phyloP scores from a whole-genome alignment of 2,329 filamentous ascomycete genomes.

The Paecilomyces formosus region DNA sequence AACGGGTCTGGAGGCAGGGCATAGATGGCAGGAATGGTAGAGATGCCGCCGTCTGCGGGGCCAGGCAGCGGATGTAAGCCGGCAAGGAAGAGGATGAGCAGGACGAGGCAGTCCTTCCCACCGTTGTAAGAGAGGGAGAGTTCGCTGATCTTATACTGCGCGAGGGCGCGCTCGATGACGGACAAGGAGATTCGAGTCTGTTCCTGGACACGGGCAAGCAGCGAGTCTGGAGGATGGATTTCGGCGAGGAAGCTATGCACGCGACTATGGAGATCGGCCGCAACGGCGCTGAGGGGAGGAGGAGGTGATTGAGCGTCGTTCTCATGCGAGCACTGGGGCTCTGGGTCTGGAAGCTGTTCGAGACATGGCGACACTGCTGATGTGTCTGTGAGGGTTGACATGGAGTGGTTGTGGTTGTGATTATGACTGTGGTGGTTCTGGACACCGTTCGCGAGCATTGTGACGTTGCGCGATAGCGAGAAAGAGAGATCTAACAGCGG shows the following conservation, averaged over 20 bases:
- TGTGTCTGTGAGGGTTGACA: background rate
- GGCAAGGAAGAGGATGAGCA: slow-evolving; percentile 78
- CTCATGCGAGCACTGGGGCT: background rate
- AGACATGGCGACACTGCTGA: background rate
- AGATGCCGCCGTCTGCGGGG: slow-evolving; percentile 8
- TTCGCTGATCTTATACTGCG: slow-evolving; percentile 67
- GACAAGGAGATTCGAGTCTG: slow-evolving; percentile 66
- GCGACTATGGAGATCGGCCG: slow-evolving; percentile 55
- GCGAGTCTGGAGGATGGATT: slow-evolving; percentile 46
- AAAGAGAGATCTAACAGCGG: background rate
- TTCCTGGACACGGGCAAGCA: slow-evolving; percentile 58
- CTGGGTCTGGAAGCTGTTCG: background rate
- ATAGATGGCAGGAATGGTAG: slow-evolving; percentile 71
- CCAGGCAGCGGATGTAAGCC: slow-evolving; percentile 45
- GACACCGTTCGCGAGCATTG: background rate
- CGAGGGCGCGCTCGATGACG: slow-evolving; percentile 68
- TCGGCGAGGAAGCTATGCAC: slow-evolving; percentile 60
- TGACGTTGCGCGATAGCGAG: background rate
- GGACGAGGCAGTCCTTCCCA: slow-evolving; percentile 93
- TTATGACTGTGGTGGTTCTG: background rate
- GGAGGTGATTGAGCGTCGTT: background rate
- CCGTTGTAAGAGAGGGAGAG: slow-evolving; percentile 94
- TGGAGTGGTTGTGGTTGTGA: background rate
- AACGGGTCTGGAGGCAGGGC: slow-evolving; percentile 82
- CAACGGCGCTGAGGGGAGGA: slow-evolving; percentile 47